Base-by-base conservation (phyloP, 345 rosid genomes). In the Gossypium thurberi region DNA sequence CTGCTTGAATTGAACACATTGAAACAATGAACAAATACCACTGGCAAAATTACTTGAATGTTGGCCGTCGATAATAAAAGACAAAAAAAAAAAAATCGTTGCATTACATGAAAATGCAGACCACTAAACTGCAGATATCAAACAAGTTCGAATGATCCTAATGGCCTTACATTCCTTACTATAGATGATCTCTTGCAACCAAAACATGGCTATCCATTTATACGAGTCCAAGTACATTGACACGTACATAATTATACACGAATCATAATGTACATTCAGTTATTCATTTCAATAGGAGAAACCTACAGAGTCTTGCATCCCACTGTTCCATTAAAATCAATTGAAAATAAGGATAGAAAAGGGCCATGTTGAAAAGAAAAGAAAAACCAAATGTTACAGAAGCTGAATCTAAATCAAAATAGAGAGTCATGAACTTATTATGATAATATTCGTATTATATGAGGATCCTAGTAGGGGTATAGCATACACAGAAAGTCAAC, bases 31-130 rank as follows among this genome's bases (percentile, higher is more conserved):
- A 44, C 55, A 11, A 46, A 21, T 20, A 21, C 1, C 18, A 21
- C 18, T 0, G 57, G 70, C 53, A 65, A 44, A 46, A 46, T 1
- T 44, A 17, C 6, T 21, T 65, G 53, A 44, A 21, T 21, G 14
- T 47, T 66, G 7, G 42, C 43, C 56, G 25, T 25, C 12, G 4
- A 67, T 23, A 46, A 46, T 14, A 23, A 46, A 44, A 13, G 17
- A 42, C 8, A 44, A 65, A 64, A 65, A n/a, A 64, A 65, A n/a
- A 2, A 1, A 12, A 46, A 12, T 6, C 18, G 5, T 44, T 21
- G 40, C 55, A 65, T 20, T 40, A 20, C 69, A 65, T 46, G 18
- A 65, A 65, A 65, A 44, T 65, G 33, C 52, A 65, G 70, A 12
- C 40, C 69, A 21, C 2, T 44, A 46, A 21, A 46, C 37, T 44